phyloP scores from a whole-genome alignment of 2,329 filamentous ascomycete species.

The Westerdykella aurantiaca region DNA sequence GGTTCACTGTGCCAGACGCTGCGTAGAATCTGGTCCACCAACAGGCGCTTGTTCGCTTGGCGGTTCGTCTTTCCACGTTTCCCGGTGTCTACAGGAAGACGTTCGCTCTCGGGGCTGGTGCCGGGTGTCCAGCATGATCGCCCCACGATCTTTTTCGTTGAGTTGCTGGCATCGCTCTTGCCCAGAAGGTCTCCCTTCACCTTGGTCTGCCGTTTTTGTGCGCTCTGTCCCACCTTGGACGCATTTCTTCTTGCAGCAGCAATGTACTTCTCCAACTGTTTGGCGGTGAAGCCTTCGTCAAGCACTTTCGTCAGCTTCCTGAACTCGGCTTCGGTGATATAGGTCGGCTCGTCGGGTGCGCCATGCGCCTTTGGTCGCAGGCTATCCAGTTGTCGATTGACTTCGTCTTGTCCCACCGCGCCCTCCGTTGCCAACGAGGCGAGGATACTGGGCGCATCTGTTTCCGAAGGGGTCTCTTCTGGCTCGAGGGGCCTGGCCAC shows the following conservation, averaged over 20 bases:
- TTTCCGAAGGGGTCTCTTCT: constrained; percentile 5
- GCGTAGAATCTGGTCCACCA: constrained; percentile 33
- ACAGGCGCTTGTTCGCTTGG: constrained; percentile 21
- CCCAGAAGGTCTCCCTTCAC: not conserved
- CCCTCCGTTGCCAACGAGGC: constrained; percentile 24
- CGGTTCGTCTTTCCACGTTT: constrained; percentile 4
- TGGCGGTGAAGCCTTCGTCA: constrained; percentile 21
- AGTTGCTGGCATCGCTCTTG: constrained; percentile 10
- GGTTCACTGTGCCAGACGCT: constrained; percentile 28
- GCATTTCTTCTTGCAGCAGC: constrained; percentile 16
- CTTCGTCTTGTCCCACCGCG: constrained; percentile 21
- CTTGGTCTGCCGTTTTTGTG: too few species aligned
- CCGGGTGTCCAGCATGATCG: constrained; percentile 32
- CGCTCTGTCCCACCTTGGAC: constrained; percentile 7
- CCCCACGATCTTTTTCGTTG: not conserved
- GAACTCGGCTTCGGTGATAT: constrained; percentile 24
- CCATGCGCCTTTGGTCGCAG: constrained; percentile 21
- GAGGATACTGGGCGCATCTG: constrained; percentile 16
- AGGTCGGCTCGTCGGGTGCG: constrained; percentile 19
- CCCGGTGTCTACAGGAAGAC: constrained; percentile 20
- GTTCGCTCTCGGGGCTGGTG: constrained; percentile 17
- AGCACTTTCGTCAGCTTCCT: constrained; percentile 20
- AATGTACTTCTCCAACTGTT: constrained; percentile 30
- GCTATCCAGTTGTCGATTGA: constrained; percentile 26
- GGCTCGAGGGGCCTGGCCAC: constrained; percentile 5